These are phyloP conservation scores for Kitagawia praeruptora DNA, from an alignment of 129 eudicot species.

Conservation along the genomic window DNA sequence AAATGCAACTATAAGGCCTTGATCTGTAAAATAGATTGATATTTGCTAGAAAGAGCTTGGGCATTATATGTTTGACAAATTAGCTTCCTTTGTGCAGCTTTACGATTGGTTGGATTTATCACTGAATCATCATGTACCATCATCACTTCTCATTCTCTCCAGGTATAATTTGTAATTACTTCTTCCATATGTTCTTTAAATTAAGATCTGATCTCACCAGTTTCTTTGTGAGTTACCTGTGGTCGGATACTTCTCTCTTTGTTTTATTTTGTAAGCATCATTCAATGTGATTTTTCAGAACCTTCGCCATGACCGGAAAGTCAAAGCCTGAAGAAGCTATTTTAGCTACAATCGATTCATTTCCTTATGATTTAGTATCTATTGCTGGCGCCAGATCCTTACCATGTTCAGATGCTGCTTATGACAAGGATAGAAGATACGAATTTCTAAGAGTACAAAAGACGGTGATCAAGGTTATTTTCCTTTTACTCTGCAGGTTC, in stretches of 20 bases:
- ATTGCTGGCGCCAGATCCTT: conserved; percentile 69
- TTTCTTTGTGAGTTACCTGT: neutral
- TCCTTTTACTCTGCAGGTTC: too few species aligned
- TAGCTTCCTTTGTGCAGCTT: conserved; percentile 46
- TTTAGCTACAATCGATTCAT: conserved; percentile 75
- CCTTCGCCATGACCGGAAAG: conserved; percentile 76
- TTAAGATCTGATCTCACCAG: neutral
- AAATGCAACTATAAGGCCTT: neutral
- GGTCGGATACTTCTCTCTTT: neutral
- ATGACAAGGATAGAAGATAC: conserved; percentile 56
- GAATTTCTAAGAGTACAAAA: conserved; percentile 70
- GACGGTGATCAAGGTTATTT: conserved; percentile 74
- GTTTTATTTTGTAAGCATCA: neutral
- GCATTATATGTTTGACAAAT: neutral
- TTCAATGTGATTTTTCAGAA: conserved; percentile 34
- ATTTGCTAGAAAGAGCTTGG: neutral
- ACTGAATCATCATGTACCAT: conserved; percentile 89
- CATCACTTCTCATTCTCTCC: conserved; percentile 87
- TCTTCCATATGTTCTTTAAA: neutral
- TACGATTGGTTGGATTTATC: conserved; percentile 94
- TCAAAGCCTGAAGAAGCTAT: conserved; percentile 90
- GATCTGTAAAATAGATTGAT: neutral
- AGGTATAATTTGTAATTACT: conserved; percentile 39
- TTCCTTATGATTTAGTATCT: conserved; percentile 90
- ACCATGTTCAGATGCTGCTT: conserved; percentile 82